Conservation (phyloP, 176 grass and related monocot species). For the Hyparrhenia diplandra region DNA sequence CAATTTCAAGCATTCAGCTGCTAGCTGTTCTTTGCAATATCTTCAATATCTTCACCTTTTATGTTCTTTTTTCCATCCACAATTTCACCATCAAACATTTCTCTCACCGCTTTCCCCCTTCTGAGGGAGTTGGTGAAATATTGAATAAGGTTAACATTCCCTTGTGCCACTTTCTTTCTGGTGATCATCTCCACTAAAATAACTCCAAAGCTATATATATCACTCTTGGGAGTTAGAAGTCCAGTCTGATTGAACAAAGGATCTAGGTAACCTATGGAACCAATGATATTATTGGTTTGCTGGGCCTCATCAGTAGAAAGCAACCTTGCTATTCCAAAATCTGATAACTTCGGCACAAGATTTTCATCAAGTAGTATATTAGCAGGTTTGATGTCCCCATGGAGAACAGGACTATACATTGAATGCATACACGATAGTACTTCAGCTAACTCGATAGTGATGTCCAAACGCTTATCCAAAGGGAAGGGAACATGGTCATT, state of each 20-base stretch:
- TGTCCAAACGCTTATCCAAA: neutral
- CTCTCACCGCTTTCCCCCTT: neutral
- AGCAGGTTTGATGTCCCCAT: neutral
- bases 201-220: neutral
- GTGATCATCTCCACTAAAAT: neutral
- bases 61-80: neutral
- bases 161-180: neutral
- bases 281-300: neutral
- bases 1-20: neutral
- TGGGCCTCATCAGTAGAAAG: neutral
- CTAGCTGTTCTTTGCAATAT: neutral
- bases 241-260: neutral
- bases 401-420: slow-evolving; percentile 1
- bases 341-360: neutral
- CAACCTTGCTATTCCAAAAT: slow-evolving; percentile 7
- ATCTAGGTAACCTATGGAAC: neutral
- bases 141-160: neutral
- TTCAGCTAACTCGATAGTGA: neutral
- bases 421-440: neutral
- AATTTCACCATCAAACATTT: neutral
- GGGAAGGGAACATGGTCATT: neutral
- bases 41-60: neutral
- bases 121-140: neutral
- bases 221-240: neutral
- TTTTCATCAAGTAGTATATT: slow-evolving; percentile 10